Percentiles rank a stretch among this genome's conserved stretches.
These are phyloP conservation scores for Clonostachys byssicola DNA, from an alignment of 2,329 filamentous ascomycete genomes.

Conservation along the genomic window DNA sequence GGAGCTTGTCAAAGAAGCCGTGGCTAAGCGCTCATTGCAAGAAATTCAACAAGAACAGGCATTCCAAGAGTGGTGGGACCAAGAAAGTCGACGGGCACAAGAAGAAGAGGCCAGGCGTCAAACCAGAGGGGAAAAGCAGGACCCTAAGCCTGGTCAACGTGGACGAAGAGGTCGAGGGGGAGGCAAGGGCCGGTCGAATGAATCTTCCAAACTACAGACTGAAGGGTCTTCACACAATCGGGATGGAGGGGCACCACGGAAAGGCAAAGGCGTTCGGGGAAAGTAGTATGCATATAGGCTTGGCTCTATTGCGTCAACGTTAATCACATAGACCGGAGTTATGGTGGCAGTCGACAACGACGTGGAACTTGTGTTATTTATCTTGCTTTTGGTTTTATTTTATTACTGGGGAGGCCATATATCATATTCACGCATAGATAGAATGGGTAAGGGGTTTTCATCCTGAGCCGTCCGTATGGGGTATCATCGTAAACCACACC, in stretches of 20 bases:
- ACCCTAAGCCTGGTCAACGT: slow-evolving; percentile 25
- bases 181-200: background rate
- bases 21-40: slow-evolving; percentile 81
- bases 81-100: slow-evolving; percentile 70
- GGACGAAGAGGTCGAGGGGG: slow-evolving; percentile 14
- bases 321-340: too few relatives aligned
- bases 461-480: too few relatives aligned
- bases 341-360: too few relatives aligned
- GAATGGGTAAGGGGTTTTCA: too few relatives aligned
- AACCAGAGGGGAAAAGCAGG: slow-evolving; percentile 36
- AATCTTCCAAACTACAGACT: background rate
- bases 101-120: slow-evolving; percentile 50
- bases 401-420: too few relatives aligned
- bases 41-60: slow-evolving; percentile 97
- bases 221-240: background rate
- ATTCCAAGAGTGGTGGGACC: slow-evolving; percentile 96
- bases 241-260: background rate
- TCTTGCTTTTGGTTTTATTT: too few relatives aligned
- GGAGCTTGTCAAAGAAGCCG: slow-evolving; percentile 74
- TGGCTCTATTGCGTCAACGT: background rate
- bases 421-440: too few relatives aligned
- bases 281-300: too few relatives aligned
- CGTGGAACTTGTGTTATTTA: too few relatives aligned
- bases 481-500: too few relatives aligned
- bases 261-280: too few relatives aligned